Base-by-base conservation (phyloP, 2,329 filamentous ascomycete species). In the Pseudogymnoascus pannorum region DNA sequence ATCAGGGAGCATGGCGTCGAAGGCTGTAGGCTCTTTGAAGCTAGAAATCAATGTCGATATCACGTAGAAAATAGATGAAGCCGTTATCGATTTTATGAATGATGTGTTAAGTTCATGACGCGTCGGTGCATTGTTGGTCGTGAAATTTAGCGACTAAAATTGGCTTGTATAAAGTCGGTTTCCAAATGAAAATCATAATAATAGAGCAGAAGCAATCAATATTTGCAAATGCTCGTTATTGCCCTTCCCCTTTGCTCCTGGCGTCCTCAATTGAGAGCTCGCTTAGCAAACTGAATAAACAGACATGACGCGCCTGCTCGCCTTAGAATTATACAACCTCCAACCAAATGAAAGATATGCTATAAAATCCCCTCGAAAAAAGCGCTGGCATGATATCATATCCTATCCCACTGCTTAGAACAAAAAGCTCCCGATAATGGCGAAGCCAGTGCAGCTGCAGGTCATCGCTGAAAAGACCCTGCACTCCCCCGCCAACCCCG, bases 391-490 rank as follows among this genome's bases (percentile, higher is more conserved):
- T 54, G 48, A 54, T 29, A 54, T 11, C 24, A 16, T 29, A 51
- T 29, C 24, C n/a, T 9, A n/a, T 54, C n/a, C 44, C 44, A 29
- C 44, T 2, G 2, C 9, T 11, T 60, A 54, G 16, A 57, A 54
- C 8, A 6, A 58, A 4, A 38, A 44, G 5, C 35, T 16, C 29
- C 3, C 51, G 20, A 60, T 26, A 14, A 62, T 62, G 61, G 58
- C 61, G 22, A 35, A 31, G 16, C 18, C 36, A 24, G 68, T 68
- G 63, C 64, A 74, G 64, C 76, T 85, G 63, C 66, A 76, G 65
- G 76, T 81, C 51, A 73, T 82, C 65, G 82, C 82, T 73, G 80
- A 86, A 70, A 85, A 83, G 66, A 76, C 77, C 66, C 79, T 87
- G 64, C 78, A 81, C 58, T 75, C 79, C 51, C 78, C 79, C 22